phyloP scores from a whole-genome alignment of 2,329 filamentous ascomycete genomes.

The Aspergillus sojae region DNA sequence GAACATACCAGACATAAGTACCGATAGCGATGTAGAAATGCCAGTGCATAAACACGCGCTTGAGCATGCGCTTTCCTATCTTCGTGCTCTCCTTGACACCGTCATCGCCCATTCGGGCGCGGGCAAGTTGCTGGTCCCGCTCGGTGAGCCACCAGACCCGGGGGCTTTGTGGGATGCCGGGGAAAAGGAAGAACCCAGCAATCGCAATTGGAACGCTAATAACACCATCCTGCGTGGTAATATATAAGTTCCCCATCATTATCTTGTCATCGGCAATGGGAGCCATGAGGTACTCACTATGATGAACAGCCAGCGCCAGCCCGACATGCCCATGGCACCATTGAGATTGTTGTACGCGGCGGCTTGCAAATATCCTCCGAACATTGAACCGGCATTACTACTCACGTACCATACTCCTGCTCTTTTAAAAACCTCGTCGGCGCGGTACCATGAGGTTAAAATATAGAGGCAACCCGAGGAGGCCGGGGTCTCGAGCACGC shows the following conservation, averaged over 20 bases:
- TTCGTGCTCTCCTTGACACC: constrained; percentile 37
- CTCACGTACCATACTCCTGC: constrained; percentile 58
- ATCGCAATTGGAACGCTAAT: constrained; percentile 60
- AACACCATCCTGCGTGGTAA: constrained; percentile 45
- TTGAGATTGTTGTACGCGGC: constrained; percentile 57
- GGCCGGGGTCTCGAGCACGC: constrained; percentile 34
- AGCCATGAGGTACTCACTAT: constrained; percentile 30
- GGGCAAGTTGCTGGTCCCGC: constrained; percentile 35
- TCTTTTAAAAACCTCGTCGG: constrained; percentile 55
- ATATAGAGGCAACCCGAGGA: too few species aligned
- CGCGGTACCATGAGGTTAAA: constrained; percentile 41
- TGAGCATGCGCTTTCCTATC: constrained; percentile 48
- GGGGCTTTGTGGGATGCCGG: constrained; percentile 45
- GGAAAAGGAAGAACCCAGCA: constrained; percentile 55
- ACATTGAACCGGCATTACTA: constrained; percentile 57
- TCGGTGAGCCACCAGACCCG: constrained; percentile 44
- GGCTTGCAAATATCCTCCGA: constrained; percentile 60
- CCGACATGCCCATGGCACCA: constrained; percentile 52
- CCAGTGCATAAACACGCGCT: constrained; percentile 51
- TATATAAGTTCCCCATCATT: too few species aligned
- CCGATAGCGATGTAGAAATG: constrained; percentile 55
- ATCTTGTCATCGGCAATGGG: too few species aligned
- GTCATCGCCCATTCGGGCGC: constrained; percentile 35
- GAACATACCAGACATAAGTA: constrained; percentile 47
- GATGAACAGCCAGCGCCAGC: constrained; percentile 62